Base-by-base conservation (phyloP, 2,329 filamentous ascomycete species). In the Bipolaris victoriae region DNA sequence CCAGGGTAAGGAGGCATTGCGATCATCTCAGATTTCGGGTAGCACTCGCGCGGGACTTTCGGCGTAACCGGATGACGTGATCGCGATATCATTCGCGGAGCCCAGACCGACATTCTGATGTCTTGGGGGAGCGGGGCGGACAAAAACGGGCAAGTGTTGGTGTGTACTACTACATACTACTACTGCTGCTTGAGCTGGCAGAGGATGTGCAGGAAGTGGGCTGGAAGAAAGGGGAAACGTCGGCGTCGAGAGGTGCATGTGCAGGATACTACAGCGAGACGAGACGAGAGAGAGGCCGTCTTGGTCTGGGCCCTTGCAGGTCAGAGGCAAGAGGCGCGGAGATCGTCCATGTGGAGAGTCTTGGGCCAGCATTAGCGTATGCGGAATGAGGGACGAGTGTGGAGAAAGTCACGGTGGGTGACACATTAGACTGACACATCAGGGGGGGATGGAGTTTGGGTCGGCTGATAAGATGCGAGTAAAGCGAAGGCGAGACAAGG, bases 191-290 rank as follows among this genome's bases (percentile, higher is more conserved):
- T 22, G 18, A 41, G 22, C 18, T 41, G 20, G 22, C 22, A 22
- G 39, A 41, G 20, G 7, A 20, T 15, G 39, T 41, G 11, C 13
- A 26, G 40, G 40, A 24, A 10, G 13, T n/a, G 40, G 22, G 22
- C 22, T 24, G 40, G n/a, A 26, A n/a, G 18, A 43, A 18, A 51
- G 46, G 36, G 37, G 44, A 55, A 55, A 43, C 10, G 40, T 26
- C 55, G 55, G 60, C 59, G 54, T 66, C 59, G 64, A 60, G 62
- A 45, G 29, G 29, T 58, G 60, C 63, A 60, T 62, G 7, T 16
- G 35, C 52, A 52, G 59, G 20, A 39, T 6, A 29, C n/a, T 6
- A 29, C n/a, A 16, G 3, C 4, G 16, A 20, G 44, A 26, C 6
- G 35, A 37, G 35, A 37, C 13, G 35, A 37, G 15, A 44, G 18